These are phyloP conservation scores for Pisolithus albus DNA, from an alignment of 768 basidiomycete species.

Conservation along the genomic window DNA sequence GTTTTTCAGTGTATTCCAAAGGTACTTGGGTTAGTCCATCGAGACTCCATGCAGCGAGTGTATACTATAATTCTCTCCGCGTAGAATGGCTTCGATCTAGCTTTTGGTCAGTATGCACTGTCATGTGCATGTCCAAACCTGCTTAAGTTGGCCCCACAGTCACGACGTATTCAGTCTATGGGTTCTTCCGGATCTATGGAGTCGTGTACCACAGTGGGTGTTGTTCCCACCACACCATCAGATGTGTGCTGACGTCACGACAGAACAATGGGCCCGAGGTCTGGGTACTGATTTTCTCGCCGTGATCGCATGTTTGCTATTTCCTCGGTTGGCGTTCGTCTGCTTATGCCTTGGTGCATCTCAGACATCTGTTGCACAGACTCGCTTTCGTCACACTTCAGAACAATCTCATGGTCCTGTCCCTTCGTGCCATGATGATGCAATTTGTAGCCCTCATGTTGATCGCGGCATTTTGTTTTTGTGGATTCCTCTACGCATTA, in stretches of 20 bases:
- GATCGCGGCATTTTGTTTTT: slow-evolving; percentile 85
- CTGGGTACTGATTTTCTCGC: slow-evolving; percentile 81
- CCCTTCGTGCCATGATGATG: slow-evolving; percentile 85
- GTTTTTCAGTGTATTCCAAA: slow-evolving; percentile 62
- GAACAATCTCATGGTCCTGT: slow-evolving; percentile 72
- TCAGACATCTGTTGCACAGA: slow-evolving; percentile 32
- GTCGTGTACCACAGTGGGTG: slow-evolving; percentile 52
- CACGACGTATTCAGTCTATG: slow-evolving; percentile 72
- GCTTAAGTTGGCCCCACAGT: slow-evolving; percentile 36
- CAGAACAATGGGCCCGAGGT: slow-evolving; percentile 59
- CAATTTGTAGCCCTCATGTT: slow-evolving; percentile 83
- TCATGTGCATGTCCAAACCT: neutral
- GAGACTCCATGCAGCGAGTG: slow-evolving; percentile 10
- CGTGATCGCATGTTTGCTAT: slow-evolving; percentile 83
- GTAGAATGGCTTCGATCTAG: slow-evolving; percentile 89
- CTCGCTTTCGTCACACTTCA: slow-evolving; percentile 88
- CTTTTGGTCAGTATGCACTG: slow-evolving; percentile 54
- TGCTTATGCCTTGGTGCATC: neutral
- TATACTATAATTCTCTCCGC: slow-evolving; percentile 8
- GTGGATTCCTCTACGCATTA: slow-evolving; percentile 86
- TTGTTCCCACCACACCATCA: neutral
- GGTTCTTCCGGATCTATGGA: slow-evolving; percentile 71
- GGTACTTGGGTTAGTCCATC: slow-evolving; percentile 64
- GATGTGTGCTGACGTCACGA: slow-evolving; percentile 1
- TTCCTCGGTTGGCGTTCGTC: slow-evolving; percentile 55